Percentiles rank a stretch among this genome's conserved stretches.
Conservation (phyloP, 768 basidiomycete genomes). For the Amanita muscaria region DNA sequence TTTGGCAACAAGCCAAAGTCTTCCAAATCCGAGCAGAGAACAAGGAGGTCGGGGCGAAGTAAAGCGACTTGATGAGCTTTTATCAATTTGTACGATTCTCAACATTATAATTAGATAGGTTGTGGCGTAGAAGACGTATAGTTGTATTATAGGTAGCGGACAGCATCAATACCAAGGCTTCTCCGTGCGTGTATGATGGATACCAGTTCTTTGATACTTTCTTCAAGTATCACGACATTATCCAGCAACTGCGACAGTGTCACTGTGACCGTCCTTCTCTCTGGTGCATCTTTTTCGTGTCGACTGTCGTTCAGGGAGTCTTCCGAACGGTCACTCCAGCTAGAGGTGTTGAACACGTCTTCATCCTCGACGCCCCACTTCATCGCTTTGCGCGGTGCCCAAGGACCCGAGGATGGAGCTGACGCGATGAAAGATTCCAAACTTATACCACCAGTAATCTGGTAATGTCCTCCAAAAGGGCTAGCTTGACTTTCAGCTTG, state of each 20-base stretch:
- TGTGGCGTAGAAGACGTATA: conserved; percentile 8
- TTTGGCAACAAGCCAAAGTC: conserved; percentile 36
- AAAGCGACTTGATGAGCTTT: conserved; percentile 30
- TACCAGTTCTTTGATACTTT: conserved; percentile 87
- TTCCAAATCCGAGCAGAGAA: conserved; percentile 13
- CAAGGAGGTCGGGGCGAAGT: conserved; percentile 23
- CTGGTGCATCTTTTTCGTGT: conserved; percentile 22
- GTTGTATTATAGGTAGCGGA: conserved; percentile 55
- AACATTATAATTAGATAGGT: neutral
- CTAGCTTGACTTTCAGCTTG: conserved; percentile 41
- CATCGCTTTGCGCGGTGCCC: conserved; percentile 47
- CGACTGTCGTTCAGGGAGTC: conserved; percentile 14
- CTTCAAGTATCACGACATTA: conserved; percentile 91
- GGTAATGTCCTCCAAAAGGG: conserved; percentile 83
- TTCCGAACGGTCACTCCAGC: conserved; percentile 29
- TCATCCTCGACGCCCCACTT: conserved; percentile 58
- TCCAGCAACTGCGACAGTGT: conserved; percentile 83
- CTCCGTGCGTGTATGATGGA: conserved; percentile 79
- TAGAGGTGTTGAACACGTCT: conserved; percentile 57
- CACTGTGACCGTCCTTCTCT: conserved; percentile 32
- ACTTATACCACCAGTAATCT: conserved; percentile 58
- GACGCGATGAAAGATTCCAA: conserved; percentile 66
- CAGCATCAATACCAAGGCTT: conserved; percentile 74
- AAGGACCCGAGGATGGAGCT: conserved; percentile 47
- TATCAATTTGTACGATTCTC: neutral